These are phyloP conservation scores for Canavalia gladiata DNA, from an alignment of 306 rosid species.

Conservation along the genomic window DNA sequence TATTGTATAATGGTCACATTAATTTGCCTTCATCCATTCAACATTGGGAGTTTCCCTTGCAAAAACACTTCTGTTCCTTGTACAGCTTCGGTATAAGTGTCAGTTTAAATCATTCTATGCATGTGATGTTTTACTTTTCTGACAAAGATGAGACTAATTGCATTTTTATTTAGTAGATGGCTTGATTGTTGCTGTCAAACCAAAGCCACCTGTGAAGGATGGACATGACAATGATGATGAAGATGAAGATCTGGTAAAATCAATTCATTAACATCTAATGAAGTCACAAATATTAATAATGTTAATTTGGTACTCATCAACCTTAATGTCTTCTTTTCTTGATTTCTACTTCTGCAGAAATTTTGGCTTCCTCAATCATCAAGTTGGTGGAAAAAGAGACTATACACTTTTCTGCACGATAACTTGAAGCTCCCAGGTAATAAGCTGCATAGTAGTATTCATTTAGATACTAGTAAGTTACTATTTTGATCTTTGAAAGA, in stretches of 20 bases:
- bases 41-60: constrained; percentile 25
- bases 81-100: constrained; percentile 5
- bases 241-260: constrained; percentile 84
- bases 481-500: constrained; percentile 19
- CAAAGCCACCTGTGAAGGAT: constrained; percentile 80
- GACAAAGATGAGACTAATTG: constrained; percentile 32
- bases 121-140: constrained; percentile 25
- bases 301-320: constrained; percentile 8
- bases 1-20: not conserved
- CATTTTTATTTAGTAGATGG: constrained; percentile 60
- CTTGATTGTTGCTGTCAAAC: constrained; percentile 89
- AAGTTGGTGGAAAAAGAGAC: constrained; percentile 81
- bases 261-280: constrained; percentile 27
- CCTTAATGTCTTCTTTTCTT: constrained; percentile 32
- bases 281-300: constrained; percentile 13
- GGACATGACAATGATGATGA: constrained; percentile 76
- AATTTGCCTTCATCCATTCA: constrained; percentile 3
- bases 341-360: constrained; percentile 64
- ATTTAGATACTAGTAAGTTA: not conserved
- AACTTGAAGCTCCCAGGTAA: constrained; percentile 93
- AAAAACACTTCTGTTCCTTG: constrained; percentile 4
- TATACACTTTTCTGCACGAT: constrained; percentile 80
- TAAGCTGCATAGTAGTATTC: constrained; percentile 39
- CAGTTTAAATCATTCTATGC: constrained; percentile 27
- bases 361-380: constrained; percentile 90